Conservation (phyloP, 1,139 yeast genomes). For the Yamadazyma spencermartinsiae region DNA sequence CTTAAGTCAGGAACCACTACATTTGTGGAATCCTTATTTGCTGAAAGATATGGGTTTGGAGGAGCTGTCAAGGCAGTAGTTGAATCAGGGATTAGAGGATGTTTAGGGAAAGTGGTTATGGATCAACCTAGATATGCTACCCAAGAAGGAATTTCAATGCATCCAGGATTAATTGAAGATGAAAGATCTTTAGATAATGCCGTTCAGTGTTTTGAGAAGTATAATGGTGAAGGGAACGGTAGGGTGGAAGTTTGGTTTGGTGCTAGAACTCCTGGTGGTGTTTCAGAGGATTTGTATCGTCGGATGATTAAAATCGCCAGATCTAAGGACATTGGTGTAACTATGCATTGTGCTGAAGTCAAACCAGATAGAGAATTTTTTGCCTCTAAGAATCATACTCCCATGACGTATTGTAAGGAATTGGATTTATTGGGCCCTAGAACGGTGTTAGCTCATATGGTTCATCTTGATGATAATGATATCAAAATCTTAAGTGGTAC, state of each 20-base stretch:
- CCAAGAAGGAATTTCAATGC: slow-evolving; percentile 16
- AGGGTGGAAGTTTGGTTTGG: slow-evolving; percentile 24
- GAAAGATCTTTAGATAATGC: slow-evolving; percentile 13
- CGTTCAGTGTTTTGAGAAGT: slow-evolving; percentile 16
- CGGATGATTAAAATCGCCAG: slow-evolving; percentile 18
- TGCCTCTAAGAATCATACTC: slow-evolving; percentile 20
- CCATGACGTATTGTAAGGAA: slow-evolving; percentile 21
- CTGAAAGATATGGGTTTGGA: slow-evolving; percentile 18
- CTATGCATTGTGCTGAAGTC: slow-evolving; percentile 24
- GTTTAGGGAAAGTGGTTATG: slow-evolving; percentile 21
- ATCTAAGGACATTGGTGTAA: slow-evolving; percentile 19
- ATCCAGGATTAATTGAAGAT: slow-evolving; percentile 14
- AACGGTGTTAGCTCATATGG: slow-evolving; percentile 22
- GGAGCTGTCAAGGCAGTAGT: slow-evolving; percentile 27
- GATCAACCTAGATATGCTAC: slow-evolving; percentile 18
- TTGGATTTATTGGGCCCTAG: slow-evolving; percentile 21
- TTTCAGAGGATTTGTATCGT: slow-evolving; percentile 14
- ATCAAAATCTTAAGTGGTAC: slow-evolving; percentile 19
- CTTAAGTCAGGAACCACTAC: slow-evolving; percentile 24
- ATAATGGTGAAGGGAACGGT: slow-evolving; percentile 20
- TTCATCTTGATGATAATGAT: slow-evolving; percentile 23
- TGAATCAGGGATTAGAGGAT: slow-evolving; percentile 19
- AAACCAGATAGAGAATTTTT: slow-evolving; percentile 21
- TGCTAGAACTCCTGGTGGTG: slow-evolving; percentile 18
- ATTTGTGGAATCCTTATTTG: slow-evolving; percentile 20